phyloP scores from a whole-genome alignment of 169 alveolate species.

The Cryptosporidium meleagridis region DNA sequence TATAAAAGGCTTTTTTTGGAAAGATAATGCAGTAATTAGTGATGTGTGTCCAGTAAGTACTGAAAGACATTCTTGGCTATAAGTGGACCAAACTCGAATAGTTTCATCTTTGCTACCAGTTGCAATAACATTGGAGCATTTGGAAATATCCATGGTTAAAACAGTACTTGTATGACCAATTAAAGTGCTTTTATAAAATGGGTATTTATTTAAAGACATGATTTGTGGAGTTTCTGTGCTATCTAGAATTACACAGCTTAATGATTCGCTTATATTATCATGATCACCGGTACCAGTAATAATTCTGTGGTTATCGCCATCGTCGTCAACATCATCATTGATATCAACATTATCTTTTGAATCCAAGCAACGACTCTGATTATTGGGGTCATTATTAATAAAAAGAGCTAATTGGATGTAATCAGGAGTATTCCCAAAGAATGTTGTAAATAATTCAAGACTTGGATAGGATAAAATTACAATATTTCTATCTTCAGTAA shows the following conservation, averaged over 20 bases:
- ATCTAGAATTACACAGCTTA: slow-evolving; percentile 38
- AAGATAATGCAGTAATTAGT: slow-evolving; percentile 85
- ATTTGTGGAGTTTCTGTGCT: slow-evolving; percentile 67
- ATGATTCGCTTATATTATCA: not conserved
- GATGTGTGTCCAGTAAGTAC: slow-evolving; percentile 86
- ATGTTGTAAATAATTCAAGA: slow-evolving; percentile 19
- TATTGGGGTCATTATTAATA: not conserved
- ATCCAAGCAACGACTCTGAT: not conserved
- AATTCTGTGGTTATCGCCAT: not conserved
- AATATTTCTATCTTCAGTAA: slow-evolving; percentile 62
- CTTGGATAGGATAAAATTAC: slow-evolving; percentile 37
- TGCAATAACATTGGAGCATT: slow-evolving; percentile 80
- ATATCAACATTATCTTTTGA: not conserved
- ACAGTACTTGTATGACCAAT: slow-evolving; percentile 61
- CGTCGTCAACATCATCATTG: not conserved
- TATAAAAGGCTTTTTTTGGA: slow-evolving; percentile 77
- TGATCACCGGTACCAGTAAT: not conserved
- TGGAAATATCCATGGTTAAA: slow-evolving; percentile 57
- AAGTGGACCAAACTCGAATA: slow-evolving; percentile 85
- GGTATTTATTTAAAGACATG: slow-evolving; percentile 33
- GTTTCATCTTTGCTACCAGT: slow-evolving; percentile 86
- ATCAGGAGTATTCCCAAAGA: slow-evolving; percentile 67
- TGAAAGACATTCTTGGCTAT: slow-evolving; percentile 77
- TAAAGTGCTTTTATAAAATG: slow-evolving; percentile 24
- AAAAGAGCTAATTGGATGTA: slow-evolving; percentile 44